Evolutionary conservation across 805 yeast species (phyloP).

Genomic region (Starmerella bacillaris): DNA sequence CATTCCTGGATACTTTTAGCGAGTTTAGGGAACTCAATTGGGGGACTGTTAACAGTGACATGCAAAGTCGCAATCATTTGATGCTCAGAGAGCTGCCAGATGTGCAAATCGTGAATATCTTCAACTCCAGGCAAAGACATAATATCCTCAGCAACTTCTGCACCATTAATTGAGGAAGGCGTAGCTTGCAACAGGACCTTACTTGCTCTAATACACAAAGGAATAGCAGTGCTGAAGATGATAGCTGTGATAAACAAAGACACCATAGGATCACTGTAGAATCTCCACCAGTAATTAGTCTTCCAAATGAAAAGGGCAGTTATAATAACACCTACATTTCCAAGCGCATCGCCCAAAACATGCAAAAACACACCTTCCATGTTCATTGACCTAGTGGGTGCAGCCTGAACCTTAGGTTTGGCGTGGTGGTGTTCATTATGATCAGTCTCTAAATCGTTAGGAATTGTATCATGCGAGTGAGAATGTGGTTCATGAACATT

Average conservation of each 20-base stretch:
- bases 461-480: background rate
- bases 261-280: slow-evolving; percentile 67
- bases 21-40: slow-evolving; percentile 49
- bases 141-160: slow-evolving; percentile 52
- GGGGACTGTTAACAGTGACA: slow-evolving; percentile 48
- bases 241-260: slow-evolving; percentile 73
- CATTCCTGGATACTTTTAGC: slow-evolving; percentile 62
- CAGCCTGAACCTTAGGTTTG: slow-evolving; percentile 14
- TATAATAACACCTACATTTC: slow-evolving; percentile 79
- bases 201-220: slow-evolving; percentile 70
- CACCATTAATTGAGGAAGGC: slow-evolving; percentile 66
- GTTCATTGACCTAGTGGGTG: slow-evolving; percentile 48
- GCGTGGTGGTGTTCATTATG: slow-evolving; percentile 22
- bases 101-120: slow-evolving; percentile 86
- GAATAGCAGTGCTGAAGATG: slow-evolving; percentile 80
- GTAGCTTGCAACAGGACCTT: slow-evolving; percentile 83
- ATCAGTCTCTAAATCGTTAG: slow-evolving; percentile 1
- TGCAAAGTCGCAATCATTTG: slow-evolving; percentile 77
- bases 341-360: slow-evolving; percentile 89
- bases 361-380: slow-evolving; percentile 96
- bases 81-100: slow-evolving; percentile 87
- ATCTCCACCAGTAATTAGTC: slow-evolving; percentile 77
- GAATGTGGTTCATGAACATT: slow-evolving; percentile 2
- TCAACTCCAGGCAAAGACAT: slow-evolving; percentile 50
- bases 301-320: slow-evolving; percentile 90